Evolutionary conservation across 2,329 filamentous ascomycete species (phyloP).

Genomic region (Aspergillus oerlinghausenensis): DNA sequence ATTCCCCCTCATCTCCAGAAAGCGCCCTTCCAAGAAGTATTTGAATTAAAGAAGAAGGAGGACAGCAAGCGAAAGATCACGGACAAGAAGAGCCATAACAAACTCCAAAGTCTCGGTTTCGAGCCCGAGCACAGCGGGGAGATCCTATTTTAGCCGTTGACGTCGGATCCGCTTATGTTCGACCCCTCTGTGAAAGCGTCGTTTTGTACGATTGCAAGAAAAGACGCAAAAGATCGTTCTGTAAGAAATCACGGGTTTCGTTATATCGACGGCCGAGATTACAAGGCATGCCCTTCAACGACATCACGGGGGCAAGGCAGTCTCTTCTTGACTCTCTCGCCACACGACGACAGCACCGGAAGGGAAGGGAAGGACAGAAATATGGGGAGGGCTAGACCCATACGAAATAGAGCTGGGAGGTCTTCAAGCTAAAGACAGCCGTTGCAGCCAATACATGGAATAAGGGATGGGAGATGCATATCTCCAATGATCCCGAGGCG

Average conservation of each 20-base stretch:
- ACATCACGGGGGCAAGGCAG: neutral
- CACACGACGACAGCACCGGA: neutral
- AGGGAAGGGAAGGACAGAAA: neutral
- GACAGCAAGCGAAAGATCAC: conserved; percentile 63
- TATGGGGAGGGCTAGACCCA: neutral
- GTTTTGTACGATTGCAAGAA: neutral
- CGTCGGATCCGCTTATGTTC: conserved; percentile 1
- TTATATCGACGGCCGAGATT: neutral
- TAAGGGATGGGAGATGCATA: neutral
- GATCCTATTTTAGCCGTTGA: conserved; percentile 57
- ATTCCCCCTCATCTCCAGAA: conserved; percentile 64
- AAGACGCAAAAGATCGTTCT: neutral
- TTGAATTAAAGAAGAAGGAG: conserved; percentile 67
- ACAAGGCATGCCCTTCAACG: neutral
- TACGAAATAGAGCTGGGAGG: neutral
- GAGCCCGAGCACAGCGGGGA: conserved; percentile 81
- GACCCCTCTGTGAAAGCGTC: neutral
- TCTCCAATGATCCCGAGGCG: neutral
- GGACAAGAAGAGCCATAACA: conserved; percentile 68
- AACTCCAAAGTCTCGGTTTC: conserved; percentile 74
- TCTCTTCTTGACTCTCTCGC: neutral
- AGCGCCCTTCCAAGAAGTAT: conserved; percentile 66
- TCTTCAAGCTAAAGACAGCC: neutral
- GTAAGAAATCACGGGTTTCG: neutral
- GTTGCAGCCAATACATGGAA: neutral